A percentile compares a stretch with the other conserved stretches of the same genome.
phyloP scores from a whole-genome alignment of 495 filamentous ascomycete species.

The Oleoguttula mirabilis region DNA sequence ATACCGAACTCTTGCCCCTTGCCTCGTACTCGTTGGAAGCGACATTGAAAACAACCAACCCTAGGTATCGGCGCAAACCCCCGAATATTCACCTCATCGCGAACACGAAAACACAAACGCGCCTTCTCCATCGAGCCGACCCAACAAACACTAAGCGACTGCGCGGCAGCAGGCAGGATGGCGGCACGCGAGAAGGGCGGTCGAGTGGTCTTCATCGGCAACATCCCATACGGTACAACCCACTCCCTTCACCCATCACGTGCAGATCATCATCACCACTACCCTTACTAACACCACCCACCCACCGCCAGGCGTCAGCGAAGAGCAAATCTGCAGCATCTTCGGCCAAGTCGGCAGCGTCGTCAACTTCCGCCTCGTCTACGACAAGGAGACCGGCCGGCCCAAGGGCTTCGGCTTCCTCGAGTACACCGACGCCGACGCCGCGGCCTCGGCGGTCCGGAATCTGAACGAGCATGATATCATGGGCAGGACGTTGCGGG shows the following conservation, averaged over 20 bases:
- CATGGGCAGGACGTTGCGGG: conserved; percentile 85
- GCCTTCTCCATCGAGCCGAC: no score
- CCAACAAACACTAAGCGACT: no score
- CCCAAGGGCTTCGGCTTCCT: conserved; percentile 96
- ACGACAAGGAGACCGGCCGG: conserved; percentile 87
- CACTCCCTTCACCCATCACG: no score
- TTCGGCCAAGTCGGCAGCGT: conserved; percentile 80
- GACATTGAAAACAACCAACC: no score
- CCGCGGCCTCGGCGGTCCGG: conserved; percentile 84
- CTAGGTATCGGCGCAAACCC: no score
- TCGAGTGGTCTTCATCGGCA: conserved; percentile 32
- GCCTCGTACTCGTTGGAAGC: no score
- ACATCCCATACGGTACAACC: conserved; percentile 32
- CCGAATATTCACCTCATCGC: no score
- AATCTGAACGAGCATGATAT: conserved; percentile 95
- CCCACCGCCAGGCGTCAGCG: conserved; percentile 27
- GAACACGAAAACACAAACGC: no score
- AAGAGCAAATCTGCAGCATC: conserved; percentile 87
- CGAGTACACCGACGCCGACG: conserved; percentile 81
- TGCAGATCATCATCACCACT: no score
- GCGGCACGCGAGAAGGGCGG: conserved; percentile 16
- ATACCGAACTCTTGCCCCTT: no score
- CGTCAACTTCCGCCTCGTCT: conserved; percentile 84
- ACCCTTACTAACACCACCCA: no score
- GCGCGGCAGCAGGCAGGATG: no score